Percentiles rank a stretch among this genome's conserved stretches.
Conservation (phyloP, 2,329 filamentous ascomycete genomes). For the Fusarium ambrosium region DNA sequence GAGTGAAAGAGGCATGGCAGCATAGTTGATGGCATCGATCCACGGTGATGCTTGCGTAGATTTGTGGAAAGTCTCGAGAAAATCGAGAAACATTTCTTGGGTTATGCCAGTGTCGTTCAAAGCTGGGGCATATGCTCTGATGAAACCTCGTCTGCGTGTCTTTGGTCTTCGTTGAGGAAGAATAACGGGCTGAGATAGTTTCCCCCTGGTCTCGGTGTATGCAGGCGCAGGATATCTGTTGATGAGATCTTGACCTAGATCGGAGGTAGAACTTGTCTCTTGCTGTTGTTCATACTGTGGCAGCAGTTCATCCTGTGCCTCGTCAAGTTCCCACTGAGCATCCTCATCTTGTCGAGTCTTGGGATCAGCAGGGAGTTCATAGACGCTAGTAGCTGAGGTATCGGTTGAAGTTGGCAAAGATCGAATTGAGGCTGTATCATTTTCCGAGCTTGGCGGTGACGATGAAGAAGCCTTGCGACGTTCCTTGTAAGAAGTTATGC, state of each 20-base stretch:
- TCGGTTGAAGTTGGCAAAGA: too few relatives aligned
- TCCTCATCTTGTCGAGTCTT: background rate
- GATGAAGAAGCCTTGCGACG: conserved; percentile 1
- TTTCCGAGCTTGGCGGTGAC: background rate
- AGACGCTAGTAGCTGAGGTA: background rate
- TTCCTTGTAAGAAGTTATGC: conserved; percentile 17
- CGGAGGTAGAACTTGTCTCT: background rate
- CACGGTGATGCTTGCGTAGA: conserved; percentile 32
- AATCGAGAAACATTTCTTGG: conserved; percentile 35
- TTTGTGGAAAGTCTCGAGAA: conserved; percentile 22
- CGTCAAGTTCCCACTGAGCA: conserved; percentile 20
- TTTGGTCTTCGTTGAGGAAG: conserved; percentile 33
- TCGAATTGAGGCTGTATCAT: background rate
- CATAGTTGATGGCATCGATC: conserved; percentile 29
- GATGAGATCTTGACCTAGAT: conserved; percentile 3
- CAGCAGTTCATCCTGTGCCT: conserved; percentile 4
- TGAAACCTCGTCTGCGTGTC: conserved; percentile 26
- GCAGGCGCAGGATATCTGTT: conserved; percentile 3
- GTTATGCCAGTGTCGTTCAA: conserved; percentile 21
- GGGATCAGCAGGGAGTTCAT: background rate
- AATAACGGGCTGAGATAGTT: conserved; percentile 18
- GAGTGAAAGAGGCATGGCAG: conserved; percentile 9
- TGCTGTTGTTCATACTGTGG: background rate
- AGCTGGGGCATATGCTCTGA: conserved; percentile 27
- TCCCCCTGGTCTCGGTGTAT: background rate